Base-by-base conservation (phyloP, 352 stramenopile species). In the Globisporangium sylvaticum region DNA sequence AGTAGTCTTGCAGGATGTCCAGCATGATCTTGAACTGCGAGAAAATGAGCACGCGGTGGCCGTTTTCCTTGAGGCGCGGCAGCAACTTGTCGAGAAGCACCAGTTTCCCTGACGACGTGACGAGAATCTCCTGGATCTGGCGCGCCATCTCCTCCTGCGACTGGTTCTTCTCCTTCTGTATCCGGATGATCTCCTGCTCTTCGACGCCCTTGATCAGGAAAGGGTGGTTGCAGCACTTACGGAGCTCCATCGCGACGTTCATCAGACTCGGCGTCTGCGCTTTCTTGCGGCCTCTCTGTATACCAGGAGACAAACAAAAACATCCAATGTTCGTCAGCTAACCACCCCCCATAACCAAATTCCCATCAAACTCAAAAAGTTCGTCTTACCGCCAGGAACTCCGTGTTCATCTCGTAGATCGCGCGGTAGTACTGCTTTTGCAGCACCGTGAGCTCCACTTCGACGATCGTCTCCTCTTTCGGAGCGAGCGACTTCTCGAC, bases 21-120 rank as follows among this genome's bases (percentile, higher is more conserved):
- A 99, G 83, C 97, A 99, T 99, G 53, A 98, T 98, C 76, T 98
- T 98, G 77, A 98, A 97, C 79, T 99, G 98, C 6, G 92, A 99
- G 75, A 99, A 99, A 22, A 99, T 94, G 10, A 99, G 76, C 29
- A 99, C 94, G 20, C 96, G 88, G 68, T 99, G 97, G 3, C 96
- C 96, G 53, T 98, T 96, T 65, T 91, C 84, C 70, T 98, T 92
- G 14, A 99, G 77, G 5, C 94, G 89, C 12, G 97, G 97, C 5
- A 99, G 84, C 9, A 99, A 77, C 69, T 99, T 99, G 78, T 99
- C 98, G 27, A 99, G 79, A 15, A 99, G 76, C 54, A 99, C 93
- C 8, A 99, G 78, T 73, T 99, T 99, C 3, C 98, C 98, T 3
- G 95, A 99, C 31, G 91, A 88, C 22, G 88, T 92, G 12, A 99